phyloP scores from a whole-genome alignment of 2,329 filamentous ascomycete genomes.

The Lithohypha guttulata region DNA sequence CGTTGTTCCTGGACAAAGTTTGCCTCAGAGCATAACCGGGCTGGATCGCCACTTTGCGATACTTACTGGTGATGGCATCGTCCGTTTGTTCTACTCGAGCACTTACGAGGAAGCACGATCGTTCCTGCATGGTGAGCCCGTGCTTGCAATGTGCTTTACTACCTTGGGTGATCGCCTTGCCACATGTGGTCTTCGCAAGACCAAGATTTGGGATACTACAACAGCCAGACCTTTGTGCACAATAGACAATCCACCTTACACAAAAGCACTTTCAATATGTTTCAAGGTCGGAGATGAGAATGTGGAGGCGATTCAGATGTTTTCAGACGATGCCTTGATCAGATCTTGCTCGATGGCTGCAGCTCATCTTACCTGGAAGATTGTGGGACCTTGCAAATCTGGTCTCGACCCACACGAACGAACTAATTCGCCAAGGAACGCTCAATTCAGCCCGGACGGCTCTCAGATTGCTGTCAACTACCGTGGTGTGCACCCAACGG shows the following conservation, averaged over 20 bases:
- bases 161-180: constrained; percentile 14
- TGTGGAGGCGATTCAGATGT: too few relatives aligned
- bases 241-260: constrained; percentile 10
- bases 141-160: constrained; percentile 14
- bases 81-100: constrained; percentile 20
- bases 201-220: constrained; percentile 19
- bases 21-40: constrained; percentile 13
- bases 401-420: constrained; percentile 9
- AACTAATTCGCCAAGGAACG: constrained; percentile 12
- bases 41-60: constrained; percentile 21
- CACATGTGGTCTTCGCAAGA: constrained; percentile 15
- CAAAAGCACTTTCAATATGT: constrained; percentile 15
- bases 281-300: constrained; percentile 13
- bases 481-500: constrained; percentile 16
- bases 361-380: too few relatives aligned
- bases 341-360: too few relatives aligned
- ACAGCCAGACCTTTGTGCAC: constrained; percentile 9
- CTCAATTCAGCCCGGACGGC: constrained; percentile 15
- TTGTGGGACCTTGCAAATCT: too few relatives aligned
- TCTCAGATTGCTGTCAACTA: constrained; percentile 17
- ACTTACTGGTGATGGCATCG: constrained; percentile 16
- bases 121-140: constrained; percentile 18
- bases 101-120: constrained; percentile 19
- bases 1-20: constrained; percentile 9
- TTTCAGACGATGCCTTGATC: too few relatives aligned